A percentile compares a stretch with the other conserved stretches of the same genome.
Evolutionary conservation across 495 filamentous ascomycete species (phyloP).

Genomic region (Aspergillus asperescens): DNA sequence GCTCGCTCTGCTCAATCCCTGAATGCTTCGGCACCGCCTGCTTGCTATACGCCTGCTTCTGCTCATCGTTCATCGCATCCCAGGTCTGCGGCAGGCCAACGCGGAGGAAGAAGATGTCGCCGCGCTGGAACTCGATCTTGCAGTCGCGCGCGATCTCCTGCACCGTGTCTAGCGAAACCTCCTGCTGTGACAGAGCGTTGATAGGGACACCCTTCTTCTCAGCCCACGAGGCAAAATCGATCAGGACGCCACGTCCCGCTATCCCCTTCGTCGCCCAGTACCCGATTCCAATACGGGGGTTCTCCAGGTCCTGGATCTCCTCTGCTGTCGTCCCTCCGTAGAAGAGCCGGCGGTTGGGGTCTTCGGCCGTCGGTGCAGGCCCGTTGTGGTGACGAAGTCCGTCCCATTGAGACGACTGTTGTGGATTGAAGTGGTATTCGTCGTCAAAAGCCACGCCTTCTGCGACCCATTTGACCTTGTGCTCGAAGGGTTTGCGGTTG

Average conservation of each 20-base stretch:
- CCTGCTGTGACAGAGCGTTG: constrained; percentile 55
- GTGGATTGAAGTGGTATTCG: constrained; percentile 68
- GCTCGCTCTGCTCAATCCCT: constrained; percentile 60
- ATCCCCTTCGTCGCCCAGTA: constrained; percentile 48
- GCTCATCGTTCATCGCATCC: constrained; percentile 37
- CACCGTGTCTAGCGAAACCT: constrained; percentile 53
- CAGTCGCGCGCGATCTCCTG: constrained; percentile 49
- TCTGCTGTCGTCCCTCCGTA: constrained; percentile 49
- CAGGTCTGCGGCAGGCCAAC: constrained; percentile 52
- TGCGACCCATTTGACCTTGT: constrained; percentile 49
- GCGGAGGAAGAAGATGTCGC: constrained; percentile 73
- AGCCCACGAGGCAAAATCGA: constrained; percentile 51
- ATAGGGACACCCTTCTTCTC: constrained; percentile 42
- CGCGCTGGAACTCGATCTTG: constrained; percentile 51
- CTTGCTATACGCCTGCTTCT: constrained; percentile 34
- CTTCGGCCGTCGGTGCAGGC: constrained; percentile 32
- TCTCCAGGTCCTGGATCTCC: constrained; percentile 49
- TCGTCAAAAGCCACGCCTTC: constrained; percentile 57
- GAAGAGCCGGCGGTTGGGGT: constrained; percentile 38
- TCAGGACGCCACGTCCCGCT: constrained; percentile 50
- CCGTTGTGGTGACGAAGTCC: constrained; percentile 58
- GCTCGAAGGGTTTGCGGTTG: constrained; percentile 50
- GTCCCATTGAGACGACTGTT: constrained; percentile 75
- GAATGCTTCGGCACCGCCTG: constrained; percentile 47
- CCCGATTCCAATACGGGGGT: constrained; percentile 48